Conservation (phyloP, 768 basidiomycete genomes). For the Hydnomerulius pinastri region DNA sequence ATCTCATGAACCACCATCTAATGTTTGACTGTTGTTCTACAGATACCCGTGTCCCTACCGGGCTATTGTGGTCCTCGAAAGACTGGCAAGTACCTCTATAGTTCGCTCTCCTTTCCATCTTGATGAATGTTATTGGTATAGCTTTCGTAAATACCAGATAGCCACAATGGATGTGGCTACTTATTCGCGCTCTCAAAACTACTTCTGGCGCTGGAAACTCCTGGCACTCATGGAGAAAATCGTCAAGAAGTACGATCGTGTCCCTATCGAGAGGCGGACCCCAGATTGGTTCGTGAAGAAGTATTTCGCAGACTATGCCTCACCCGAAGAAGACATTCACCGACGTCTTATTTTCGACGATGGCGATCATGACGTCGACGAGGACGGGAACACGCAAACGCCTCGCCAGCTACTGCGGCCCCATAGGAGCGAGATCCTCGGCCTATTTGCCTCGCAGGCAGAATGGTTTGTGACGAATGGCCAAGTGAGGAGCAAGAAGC, state of each 20-base stretch:
- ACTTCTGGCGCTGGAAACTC: conserved; percentile 53
- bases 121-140: conserved; percentile 25
- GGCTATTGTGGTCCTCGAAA: conserved; percentile 34
- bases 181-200: conserved; percentile 45
- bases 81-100: conserved; percentile 22
- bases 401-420: conserved; percentile 49
- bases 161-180: conserved; percentile 47
- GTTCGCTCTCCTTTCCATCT: background rate
- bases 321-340: conserved; percentile 25
- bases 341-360: conserved; percentile 40
- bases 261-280: conserved; percentile 40
- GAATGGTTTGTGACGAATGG: conserved; percentile 62
- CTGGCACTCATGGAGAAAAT: conserved; percentile 49
- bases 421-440: conserved; percentile 51
- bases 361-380: conserved; percentile 31
- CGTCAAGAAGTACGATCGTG: conserved; percentile 33
- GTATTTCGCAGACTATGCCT: conserved; percentile 38
- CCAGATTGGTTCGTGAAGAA: conserved; percentile 51
- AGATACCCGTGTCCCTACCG: conserved; percentile 33
- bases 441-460: conserved; percentile 53
- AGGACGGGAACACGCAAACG: conserved; percentile 27
- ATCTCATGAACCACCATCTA: background rate
- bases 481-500: conserved; percentile 23
- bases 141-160: conserved; percentile 47
- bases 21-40: background rate